Base-by-base conservation (phyloP, 192 early-diverging fungal genomes). In the Phlyctochytrium planicorne region DNA sequence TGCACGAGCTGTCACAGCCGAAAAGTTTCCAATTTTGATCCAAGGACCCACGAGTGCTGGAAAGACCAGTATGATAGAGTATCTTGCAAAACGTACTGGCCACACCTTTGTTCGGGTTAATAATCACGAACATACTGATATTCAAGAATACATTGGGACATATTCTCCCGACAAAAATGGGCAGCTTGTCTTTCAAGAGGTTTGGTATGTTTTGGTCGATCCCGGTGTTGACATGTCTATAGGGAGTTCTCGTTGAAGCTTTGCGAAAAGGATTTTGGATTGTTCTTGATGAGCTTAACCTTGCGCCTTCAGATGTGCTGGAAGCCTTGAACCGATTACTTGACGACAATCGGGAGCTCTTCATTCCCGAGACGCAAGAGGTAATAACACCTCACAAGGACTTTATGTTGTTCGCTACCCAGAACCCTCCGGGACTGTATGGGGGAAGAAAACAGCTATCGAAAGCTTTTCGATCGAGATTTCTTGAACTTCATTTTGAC, bases 341-440 rank as follows among this genome's bases (percentile, higher is more conserved):
- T 30, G 97, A 99, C 74, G 97, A 99, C 65, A 99, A 99, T 76
- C 83, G 97, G 47, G 97, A 99, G 79, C 82, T 99, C 36, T 82
- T 94, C 1, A 92, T 99, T 50, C 93, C 95, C 3, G 97, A 99
- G 78, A 99, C 95, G 3, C 93, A 95, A 63, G 91, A 96, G 79
- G 73, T 91, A 31, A 89, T 99, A 35, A 88, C 89, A 20, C 97
- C 97, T 34, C 96, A 99, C 64, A 90, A 90, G 47, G 84, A 93
- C 66, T 99, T 99, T 75, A 94, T 93, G 91, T 84, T 99, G 14
- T 99, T 99, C 82, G 97, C 97, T 29, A 99, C 97, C 24, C 97
- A 99, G 76, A 99, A 99, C 74, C 97, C 97, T 2, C 89, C 97
- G n/a, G 96, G 96, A 3, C 78, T 93, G 30, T 99, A 99, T 74